Percentiles rank a stretch among this genome's conserved stretches.
Conservation (phyloP, 331 rosid species). For the Acacia concinna region DNA sequence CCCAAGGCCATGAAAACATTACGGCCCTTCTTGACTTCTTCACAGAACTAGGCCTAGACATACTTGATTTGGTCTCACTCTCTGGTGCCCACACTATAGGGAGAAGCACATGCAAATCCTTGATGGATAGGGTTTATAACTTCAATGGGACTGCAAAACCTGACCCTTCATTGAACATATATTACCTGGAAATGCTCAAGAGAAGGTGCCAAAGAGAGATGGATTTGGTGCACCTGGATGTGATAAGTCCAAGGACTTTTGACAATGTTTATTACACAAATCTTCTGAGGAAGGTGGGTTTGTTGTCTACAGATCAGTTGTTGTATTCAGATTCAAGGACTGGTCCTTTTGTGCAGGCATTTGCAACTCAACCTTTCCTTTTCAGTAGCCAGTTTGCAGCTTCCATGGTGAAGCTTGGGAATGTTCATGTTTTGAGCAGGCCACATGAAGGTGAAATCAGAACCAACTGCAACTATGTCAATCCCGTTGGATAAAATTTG, state of each 20-base stretch:
- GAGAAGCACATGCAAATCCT: slow-evolving; percentile 55
- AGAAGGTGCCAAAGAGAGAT: slow-evolving; percentile 46
- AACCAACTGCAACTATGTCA: slow-evolving; percentile 64
- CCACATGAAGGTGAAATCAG: slow-evolving; percentile 75
- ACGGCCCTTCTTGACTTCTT: slow-evolving; percentile 52
- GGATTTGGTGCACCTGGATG: slow-evolving; percentile 64
- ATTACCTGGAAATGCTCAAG: slow-evolving; percentile 52
- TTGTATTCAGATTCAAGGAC: slow-evolving; percentile 69
- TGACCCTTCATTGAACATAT: slow-evolving; percentile 57
- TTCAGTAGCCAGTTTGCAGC: slow-evolving; percentile 69
- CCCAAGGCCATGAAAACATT: slow-evolving; percentile 81
- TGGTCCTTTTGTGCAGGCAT: slow-evolving; percentile 57
- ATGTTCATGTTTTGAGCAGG: slow-evolving; percentile 71
- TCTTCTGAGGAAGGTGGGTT: slow-evolving; percentile 64
- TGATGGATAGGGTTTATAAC: slow-evolving; percentile 57
- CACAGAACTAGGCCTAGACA: slow-evolving; percentile 48
- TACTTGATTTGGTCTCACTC: slow-evolving; percentile 80
- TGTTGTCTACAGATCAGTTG: slow-evolving; percentile 71
- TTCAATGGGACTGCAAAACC: slow-evolving; percentile 61
- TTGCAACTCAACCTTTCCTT: slow-evolving; percentile 66
- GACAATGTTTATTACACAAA: slow-evolving; percentile 66
- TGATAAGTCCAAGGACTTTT: slow-evolving; percentile 65
- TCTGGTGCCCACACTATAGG: slow-evolving; percentile 91
- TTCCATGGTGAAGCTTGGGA: slow-evolving; percentile 90
- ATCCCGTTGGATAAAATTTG: slow-evolving; percentile 17